These are phyloP conservation scores for Epichloe sp. DNA, from an alignment of 2,329 filamentous ascomycete species.

Conservation along the genomic window DNA sequence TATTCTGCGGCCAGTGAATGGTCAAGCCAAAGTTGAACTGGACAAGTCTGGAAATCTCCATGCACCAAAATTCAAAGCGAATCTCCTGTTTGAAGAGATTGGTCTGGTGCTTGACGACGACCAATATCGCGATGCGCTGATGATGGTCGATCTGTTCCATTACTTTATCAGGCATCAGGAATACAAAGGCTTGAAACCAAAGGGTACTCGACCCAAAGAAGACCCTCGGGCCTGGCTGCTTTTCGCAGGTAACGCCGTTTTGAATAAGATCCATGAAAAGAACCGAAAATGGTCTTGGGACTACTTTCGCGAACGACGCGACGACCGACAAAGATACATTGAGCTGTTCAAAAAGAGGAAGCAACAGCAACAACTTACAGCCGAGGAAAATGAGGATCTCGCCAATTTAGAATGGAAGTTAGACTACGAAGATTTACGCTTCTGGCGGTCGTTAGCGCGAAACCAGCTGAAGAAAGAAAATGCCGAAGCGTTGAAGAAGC, in stretches of 20 bases:
- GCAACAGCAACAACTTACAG: constrained; percentile 54
- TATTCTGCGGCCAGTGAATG: constrained; percentile 90
- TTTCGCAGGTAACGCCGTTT: constrained; percentile 80
- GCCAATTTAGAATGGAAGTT: constrained; percentile 74
- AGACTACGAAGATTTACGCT: constrained; percentile 86
- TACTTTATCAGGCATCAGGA: constrained; percentile 97
- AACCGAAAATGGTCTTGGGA: constrained; percentile 94
- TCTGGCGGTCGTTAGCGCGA: constrained; percentile 88
- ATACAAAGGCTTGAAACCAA: constrained; percentile 85
- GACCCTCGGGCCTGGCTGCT: constrained; percentile 84
- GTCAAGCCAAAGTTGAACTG: constrained; percentile 85
- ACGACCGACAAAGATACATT: constrained; percentile 82
- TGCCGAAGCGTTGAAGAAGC: constrained; percentile 66
- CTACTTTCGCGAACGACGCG: constrained; percentile 83
- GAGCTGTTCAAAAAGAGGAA: constrained; percentile 96
- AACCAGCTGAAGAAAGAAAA: constrained; percentile 95
- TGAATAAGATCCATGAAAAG: constrained; percentile 87
- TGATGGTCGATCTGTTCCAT: constrained; percentile 97
- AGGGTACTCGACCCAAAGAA: constrained; percentile 66
- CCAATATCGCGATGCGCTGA: constrained; percentile 91
- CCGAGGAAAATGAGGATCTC: constrained; percentile 60
- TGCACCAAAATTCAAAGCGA: constrained; percentile 77
- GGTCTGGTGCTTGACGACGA: constrained; percentile 95
- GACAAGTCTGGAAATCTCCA: constrained; percentile 79
- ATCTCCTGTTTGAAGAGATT: constrained; percentile 89